Evolutionary conservation across 345 rosid species (phyloP).

Genomic region (Jatropha curcas): DNA sequence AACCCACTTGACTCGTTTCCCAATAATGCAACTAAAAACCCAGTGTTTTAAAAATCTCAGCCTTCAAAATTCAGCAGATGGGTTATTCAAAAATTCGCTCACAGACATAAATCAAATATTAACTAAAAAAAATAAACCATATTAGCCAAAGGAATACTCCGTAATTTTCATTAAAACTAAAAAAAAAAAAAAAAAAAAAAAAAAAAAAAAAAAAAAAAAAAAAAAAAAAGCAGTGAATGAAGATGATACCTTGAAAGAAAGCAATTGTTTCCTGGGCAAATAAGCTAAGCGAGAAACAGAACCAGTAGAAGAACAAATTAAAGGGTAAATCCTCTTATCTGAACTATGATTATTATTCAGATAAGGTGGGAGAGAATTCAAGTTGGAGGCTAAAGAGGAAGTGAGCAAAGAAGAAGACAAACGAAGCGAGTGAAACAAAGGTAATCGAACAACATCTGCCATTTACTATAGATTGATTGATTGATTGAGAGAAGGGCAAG

Average conservation of each 20-base stretch:
- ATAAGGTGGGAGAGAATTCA: constrained; percentile 35
- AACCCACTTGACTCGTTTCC: background rate
- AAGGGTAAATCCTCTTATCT: constrained; percentile 40
- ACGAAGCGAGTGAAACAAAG: constrained; percentile 42
- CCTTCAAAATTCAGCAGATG: background rate
- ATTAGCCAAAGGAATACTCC: constrained; percentile 15
- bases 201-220: too few species aligned
- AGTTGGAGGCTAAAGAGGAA: constrained; percentile 35
- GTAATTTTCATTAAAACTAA: background rate
- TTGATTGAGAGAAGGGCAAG: background rate
- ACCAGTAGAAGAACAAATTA: constrained; percentile 30
- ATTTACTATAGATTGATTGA: constrained; percentile 32
- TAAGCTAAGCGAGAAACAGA: constrained; percentile 29
- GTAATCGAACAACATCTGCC: constrained; percentile 63
- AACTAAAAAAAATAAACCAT: background rate
- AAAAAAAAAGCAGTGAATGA: too few species aligned
- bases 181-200: too few species aligned
- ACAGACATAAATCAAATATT: too few species aligned
- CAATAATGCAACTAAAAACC: background rate
- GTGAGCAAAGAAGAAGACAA: constrained; percentile 41
- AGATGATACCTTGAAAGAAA: constrained; percentile 50
- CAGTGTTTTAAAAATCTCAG: background rate
- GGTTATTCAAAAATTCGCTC: background rate
- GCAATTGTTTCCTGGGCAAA: constrained; percentile 37
- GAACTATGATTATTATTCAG: constrained; percentile 17